These are phyloP conservation scores for Peribolospora baueri DNA, from an alignment of 768 basidiomycete species.

Conservation along the genomic window DNA sequence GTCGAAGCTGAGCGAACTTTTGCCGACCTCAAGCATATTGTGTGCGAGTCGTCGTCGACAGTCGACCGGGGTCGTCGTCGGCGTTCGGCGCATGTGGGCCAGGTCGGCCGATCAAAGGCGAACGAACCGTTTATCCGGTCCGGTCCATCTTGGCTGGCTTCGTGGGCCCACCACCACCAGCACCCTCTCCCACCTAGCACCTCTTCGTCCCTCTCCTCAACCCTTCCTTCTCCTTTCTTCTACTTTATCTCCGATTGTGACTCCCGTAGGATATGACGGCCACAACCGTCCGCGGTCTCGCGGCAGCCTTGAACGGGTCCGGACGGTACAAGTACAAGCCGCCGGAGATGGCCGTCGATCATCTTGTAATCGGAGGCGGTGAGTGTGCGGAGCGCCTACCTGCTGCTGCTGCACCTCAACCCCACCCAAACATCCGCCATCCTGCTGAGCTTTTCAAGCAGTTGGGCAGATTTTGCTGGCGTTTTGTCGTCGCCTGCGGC, in stretches of 20 bases:
- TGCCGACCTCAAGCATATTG: background rate
- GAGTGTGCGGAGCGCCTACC: slow-evolving; percentile 1
- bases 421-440: too few species aligned
- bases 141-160: too few species aligned
- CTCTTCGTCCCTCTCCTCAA: background rate
- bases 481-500: too few species aligned
- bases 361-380: slow-evolving; percentile 75
- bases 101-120: background rate
- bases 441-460: too few species aligned
- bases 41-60: background rate
- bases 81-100: background rate
- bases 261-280: background rate
- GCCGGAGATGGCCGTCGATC: slow-evolving; percentile 53
- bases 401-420: too few species aligned
- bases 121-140: background rate
- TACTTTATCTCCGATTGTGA: background rate
- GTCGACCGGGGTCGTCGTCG: background rate
- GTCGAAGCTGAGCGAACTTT: background rate
- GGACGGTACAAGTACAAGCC: slow-evolving; percentile 35
- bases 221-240: background rate
- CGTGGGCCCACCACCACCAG: background rate
- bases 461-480: too few species aligned
- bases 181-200: background rate
- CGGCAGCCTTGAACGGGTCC: slow-evolving; percentile 36
- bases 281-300: slow-evolving; percentile 25